phyloP scores from a whole-genome alignment of 345 rosid species.

The Atalantia buxifolia region DNA sequence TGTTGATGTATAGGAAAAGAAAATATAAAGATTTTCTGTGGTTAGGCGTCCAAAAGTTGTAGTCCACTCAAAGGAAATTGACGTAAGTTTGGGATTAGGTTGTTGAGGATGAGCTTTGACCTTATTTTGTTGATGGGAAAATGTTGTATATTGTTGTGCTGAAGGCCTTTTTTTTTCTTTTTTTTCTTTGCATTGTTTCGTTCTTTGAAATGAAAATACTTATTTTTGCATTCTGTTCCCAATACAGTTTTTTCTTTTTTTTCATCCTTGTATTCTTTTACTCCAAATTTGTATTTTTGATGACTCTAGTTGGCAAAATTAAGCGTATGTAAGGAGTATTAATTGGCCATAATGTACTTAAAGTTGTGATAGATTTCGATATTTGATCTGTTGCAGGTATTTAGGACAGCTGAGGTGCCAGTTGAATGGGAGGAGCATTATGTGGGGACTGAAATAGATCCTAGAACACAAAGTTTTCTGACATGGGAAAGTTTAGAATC shows the following conservation, averaged over 20 bases:
- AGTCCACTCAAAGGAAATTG: background rate
- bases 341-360: background rate
- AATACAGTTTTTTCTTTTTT: background rate
- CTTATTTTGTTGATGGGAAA: background rate
- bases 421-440: conserved; percentile 97
- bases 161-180: background rate
- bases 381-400: conserved; percentile 42
- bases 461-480: conserved; percentile 93
- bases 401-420: conserved; percentile 79
- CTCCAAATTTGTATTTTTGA: background rate
- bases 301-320: conserved; percentile 4
- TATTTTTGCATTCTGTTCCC: background rate
- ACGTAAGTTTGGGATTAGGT: background rate
- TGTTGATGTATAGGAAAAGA: background rate
- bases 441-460: conserved; percentile 78
- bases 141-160: background rate
- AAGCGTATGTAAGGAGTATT: background rate
- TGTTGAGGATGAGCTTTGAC: background rate
- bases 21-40: no score
- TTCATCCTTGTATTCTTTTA: background rate
- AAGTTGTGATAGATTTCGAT: background rate
- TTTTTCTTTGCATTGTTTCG: background rate
- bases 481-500: conserved; percentile 99
- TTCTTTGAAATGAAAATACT: background rate
- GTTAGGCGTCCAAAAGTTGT: background rate